A percentile compares a stretch with the other conserved stretches of the same genome.
These are phyloP conservation scores for Rhodotorula diobovata DNA, from an alignment of 768 basidiomycete species.

Conservation along the genomic window DNA sequence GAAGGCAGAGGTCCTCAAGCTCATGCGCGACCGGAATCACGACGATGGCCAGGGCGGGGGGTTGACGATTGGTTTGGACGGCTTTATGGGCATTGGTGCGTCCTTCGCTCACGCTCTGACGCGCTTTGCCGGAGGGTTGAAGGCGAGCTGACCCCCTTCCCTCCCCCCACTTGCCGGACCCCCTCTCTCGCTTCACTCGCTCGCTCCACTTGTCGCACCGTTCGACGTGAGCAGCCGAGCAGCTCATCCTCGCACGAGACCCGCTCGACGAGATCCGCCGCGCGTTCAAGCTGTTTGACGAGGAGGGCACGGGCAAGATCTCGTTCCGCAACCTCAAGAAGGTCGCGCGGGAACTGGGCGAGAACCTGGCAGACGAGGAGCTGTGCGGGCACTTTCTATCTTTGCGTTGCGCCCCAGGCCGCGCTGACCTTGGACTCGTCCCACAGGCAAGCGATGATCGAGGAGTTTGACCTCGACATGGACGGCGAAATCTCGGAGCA, in stretches of 20 bases:
- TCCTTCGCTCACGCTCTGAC: slow-evolving; percentile 41
- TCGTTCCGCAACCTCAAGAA: slow-evolving; percentile 80
- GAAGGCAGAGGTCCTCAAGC: slow-evolving; percentile 94
- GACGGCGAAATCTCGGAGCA: slow-evolving; percentile 95
- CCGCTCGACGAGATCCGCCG: slow-evolving; percentile 93
- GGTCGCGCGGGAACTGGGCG: slow-evolving; percentile 95
- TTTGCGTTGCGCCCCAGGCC: not conserved
- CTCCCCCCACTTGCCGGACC: not conserved
- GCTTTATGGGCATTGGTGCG: slow-evolving; percentile 86
- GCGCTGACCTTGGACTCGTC: too few species aligned
- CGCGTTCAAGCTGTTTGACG: slow-evolving; percentile 94
- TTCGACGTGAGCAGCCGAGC: slow-evolving; percentile 64
- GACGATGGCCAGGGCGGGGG: slow-evolving; percentile 51
- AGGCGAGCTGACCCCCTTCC: not conserved
- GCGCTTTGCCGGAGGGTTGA: not conserved
- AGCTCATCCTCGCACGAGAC: slow-evolving; percentile 85
- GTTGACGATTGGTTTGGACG: slow-evolving; percentile 78
- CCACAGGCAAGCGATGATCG: slow-evolving; percentile 81
- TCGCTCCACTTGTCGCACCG: too few species aligned
- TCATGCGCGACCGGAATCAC: slow-evolving; percentile 85
- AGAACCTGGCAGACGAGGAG: slow-evolving; percentile 90
- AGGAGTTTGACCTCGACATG: slow-evolving; percentile 97
- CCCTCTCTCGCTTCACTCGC: too few species aligned
- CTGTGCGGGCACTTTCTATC: slow-evolving; percentile 59
- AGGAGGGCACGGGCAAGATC: slow-evolving; percentile 92